Conservation (phyloP, 306 rosid species). For the Casuarina cunninghamiana region DNA sequence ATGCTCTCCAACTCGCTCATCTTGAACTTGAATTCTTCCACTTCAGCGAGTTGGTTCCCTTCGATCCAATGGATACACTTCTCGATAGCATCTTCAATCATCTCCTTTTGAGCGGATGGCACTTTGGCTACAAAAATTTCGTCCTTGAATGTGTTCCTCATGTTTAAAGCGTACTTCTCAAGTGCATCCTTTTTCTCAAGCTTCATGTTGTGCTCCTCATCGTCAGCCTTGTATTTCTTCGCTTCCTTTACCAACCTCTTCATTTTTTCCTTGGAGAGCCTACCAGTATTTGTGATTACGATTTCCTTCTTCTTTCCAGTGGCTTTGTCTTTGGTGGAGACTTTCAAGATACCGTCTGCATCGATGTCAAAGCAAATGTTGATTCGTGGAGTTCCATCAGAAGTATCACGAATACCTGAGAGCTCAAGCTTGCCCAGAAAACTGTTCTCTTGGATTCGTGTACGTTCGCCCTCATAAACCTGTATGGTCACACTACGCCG, state of each 20-base stretch:
- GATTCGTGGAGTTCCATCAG: conserved; percentile 49
- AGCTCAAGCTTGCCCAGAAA: conserved; percentile 46
- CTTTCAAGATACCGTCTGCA: conserved; percentile 47
- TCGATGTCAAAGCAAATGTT: conserved; percentile 40
- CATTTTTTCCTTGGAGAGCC: conserved; percentile 55
- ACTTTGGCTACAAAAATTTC: conserved; percentile 46
- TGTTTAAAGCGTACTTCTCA: conserved; percentile 52
- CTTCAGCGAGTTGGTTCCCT: conserved; percentile 50
- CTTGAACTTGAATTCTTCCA: conserved; percentile 44
- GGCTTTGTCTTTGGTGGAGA: conserved; percentile 48
- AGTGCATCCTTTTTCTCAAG: conserved; percentile 48
- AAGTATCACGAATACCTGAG: conserved; percentile 46
- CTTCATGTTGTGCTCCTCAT: conserved; percentile 51
- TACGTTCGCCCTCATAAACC: background rate
- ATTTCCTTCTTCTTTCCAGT: conserved; percentile 50
- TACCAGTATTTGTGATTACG: conserved; percentile 49
- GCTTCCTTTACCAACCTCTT: conserved; percentile 52
- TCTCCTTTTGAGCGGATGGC: conserved; percentile 42
- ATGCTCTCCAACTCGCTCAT: conserved; percentile 52
- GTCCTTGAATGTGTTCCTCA: conserved; percentile 55
- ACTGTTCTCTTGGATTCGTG: conserved; percentile 40
- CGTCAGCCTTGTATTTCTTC: conserved; percentile 45
- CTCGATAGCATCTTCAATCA: conserved; percentile 53
- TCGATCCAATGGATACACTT: conserved; percentile 46
- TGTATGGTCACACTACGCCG: conserved; percentile 40